These are phyloP conservation scores for Hymenoscyphus occultus DNA, from an alignment of 2,329 filamentous ascomycete species.

Conservation along the genomic window DNA sequence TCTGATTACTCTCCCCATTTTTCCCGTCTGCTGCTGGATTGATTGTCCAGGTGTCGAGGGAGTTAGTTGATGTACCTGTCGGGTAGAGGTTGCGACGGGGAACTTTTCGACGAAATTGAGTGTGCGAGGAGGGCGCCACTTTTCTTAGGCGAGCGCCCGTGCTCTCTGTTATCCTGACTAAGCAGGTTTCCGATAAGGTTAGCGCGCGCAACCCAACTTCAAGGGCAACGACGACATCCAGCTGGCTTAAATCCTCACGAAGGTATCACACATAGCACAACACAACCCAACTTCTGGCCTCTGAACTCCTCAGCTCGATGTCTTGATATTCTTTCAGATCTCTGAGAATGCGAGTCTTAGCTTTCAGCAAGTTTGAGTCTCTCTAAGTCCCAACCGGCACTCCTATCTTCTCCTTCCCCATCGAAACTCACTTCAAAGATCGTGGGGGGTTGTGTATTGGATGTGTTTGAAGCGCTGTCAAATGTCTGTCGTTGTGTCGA, in stretches of 20 bases:
- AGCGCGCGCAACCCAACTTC: background rate
- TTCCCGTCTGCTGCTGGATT: constrained; percentile 8
- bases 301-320: background rate
- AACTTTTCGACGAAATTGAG: background rate
- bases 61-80: background rate
- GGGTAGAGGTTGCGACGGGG: background rate
- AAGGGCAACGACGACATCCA: background rate
- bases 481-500: background rate
- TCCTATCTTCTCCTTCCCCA: background rate
- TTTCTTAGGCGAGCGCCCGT: background rate
- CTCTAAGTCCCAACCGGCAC: background rate
- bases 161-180: background rate
- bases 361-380: background rate
- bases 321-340: background rate
- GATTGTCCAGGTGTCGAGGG: constrained; percentile 10
- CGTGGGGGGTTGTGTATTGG: background rate
- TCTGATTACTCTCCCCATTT: constrained; percentile 58
- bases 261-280: background rate
- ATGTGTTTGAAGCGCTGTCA: background rate
- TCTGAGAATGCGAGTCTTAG: background rate
- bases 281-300: background rate
- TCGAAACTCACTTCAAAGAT: background rate
- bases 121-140: background rate
- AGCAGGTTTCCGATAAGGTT: background rate
- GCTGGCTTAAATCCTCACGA: background rate